phyloP scores from a whole-genome alignment of 495 filamentous ascomycete species.

The Choiromyces venosus region DNA sequence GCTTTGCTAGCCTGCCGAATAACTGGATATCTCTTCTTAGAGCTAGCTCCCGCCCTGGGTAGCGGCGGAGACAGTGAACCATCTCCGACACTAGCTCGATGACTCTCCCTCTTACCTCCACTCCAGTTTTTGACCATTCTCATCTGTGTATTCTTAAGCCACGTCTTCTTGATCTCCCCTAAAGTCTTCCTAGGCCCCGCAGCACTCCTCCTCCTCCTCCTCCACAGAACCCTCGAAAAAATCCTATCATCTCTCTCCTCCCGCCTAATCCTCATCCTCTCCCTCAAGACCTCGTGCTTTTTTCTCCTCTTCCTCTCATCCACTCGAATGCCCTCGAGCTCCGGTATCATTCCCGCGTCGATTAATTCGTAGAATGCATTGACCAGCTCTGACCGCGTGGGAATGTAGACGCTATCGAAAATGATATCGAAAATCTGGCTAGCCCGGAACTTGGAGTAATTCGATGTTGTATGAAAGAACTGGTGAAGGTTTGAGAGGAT shows the following conservation, averaged over 20 bases:
- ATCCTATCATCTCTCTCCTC: background rate
- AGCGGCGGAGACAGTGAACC: background rate
- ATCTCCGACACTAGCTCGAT: background rate
- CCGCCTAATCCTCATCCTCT: background rate
- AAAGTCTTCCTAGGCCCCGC: background rate
- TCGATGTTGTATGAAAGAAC: background rate
- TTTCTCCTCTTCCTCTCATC: background rate
- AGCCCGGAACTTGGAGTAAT: background rate
- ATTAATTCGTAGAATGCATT: constrained; percentile 21
- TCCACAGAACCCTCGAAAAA: background rate
- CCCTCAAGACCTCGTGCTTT: background rate
- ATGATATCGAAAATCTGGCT: background rate
- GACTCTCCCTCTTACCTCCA: background rate
- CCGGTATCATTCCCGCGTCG: constrained; percentile 15
- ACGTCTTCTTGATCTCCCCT: background rate
- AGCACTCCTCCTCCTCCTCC: background rate
- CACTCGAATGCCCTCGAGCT: constrained; percentile 15
- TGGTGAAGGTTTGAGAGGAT: background rate
- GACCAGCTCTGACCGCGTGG: background rate
- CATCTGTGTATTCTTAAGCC: background rate
- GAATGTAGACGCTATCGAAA: background rate
- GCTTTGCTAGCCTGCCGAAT: background rate
- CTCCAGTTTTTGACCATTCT: background rate
- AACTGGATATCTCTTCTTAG: background rate
- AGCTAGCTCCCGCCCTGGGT: background rate